These are phyloP conservation scores for Acanthamoeba triangularis DNA, from an alignment of 208 protist genomes.

Conservation along the genomic window DNA sequence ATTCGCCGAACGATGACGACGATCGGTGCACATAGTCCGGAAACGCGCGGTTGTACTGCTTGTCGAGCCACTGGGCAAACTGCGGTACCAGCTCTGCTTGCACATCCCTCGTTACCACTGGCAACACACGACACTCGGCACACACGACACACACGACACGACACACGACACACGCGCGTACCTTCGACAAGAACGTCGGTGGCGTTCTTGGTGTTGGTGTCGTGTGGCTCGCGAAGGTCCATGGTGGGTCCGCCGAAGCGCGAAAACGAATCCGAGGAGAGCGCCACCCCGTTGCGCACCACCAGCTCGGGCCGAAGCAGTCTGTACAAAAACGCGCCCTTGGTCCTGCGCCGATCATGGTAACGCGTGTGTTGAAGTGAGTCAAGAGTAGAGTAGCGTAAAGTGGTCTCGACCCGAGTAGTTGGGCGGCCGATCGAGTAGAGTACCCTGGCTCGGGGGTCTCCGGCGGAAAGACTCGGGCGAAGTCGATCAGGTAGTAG, in stretches of 20 bases:
- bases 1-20: constrained; percentile 32
- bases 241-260: constrained; percentile 25
- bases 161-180: neutral
- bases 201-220: constrained; percentile 39
- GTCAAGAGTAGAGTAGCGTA: neutral
- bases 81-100: constrained; percentile 40
- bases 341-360: neutral
- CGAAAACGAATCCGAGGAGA: constrained; percentile 63
- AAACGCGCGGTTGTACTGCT: constrained; percentile 7
- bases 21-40: neutral
- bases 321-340: constrained; percentile 30
- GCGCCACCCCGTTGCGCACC: neutral
- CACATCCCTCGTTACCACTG: neutral
- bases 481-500: constrained; percentile 73
- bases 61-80: constrained; percentile 67
- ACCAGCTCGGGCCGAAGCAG: constrained; percentile 69
- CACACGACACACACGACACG: too few species aligned
- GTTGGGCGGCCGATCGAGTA: too few species aligned
- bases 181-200: constrained; percentile 46
- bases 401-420: neutral
- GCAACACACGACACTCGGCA: neutral
- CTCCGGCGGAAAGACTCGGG: constrained; percentile 58
- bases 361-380: neutral
- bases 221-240: constrained; percentile 31
- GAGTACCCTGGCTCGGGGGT: constrained; percentile 19